These are phyloP conservation scores for Actinomucor elegans DNA, from an alignment of 371 early-diverging fungal species.

Conservation along the genomic window DNA sequence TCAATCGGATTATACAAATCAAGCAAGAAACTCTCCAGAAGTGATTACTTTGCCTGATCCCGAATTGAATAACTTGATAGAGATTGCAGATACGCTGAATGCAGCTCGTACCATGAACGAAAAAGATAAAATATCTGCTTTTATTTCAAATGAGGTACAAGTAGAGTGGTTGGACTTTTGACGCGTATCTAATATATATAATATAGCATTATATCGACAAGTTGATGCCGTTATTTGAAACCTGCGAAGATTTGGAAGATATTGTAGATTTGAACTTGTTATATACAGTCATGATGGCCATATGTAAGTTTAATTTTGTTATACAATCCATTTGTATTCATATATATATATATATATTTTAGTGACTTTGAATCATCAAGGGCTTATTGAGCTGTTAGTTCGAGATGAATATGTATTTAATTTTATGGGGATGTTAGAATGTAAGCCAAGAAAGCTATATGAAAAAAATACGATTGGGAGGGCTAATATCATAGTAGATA, in stretches of 20 bases:
- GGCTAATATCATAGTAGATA: too few relatives aligned
- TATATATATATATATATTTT: neutral
- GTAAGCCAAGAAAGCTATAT: conserved; percentile 34
- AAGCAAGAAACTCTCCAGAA: conserved; percentile 2
- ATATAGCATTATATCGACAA: conserved; percentile 70
- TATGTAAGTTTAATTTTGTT: conserved; percentile 54
- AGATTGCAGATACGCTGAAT: conserved; percentile 55
- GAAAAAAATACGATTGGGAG: neutral
- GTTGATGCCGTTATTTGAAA: conserved; percentile 69
- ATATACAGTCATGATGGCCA: conserved; percentile 68
- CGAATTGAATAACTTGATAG: conserved; percentile 61
- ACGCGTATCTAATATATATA: neutral
- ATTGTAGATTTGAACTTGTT: conserved; percentile 69
- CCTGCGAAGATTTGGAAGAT: conserved; percentile 83
- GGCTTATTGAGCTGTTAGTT: conserved; percentile 70
- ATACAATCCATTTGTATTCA: neutral
- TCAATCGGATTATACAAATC: too few relatives aligned
- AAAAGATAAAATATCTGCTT: conserved; percentile 51
- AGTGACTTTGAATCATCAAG: conserved; percentile 44
- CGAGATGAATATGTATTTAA: conserved; percentile 68
- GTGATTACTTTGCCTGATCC: conserved; percentile 55
- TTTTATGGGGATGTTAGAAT: conserved; percentile 84
- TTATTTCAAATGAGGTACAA: conserved; percentile 50
- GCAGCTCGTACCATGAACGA: conserved; percentile 45
- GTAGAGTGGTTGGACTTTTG: too few relatives aligned